Evolutionary conservation across 169 alveolate species (phyloP).

Genomic region (Blepharisma undulans): DNA sequence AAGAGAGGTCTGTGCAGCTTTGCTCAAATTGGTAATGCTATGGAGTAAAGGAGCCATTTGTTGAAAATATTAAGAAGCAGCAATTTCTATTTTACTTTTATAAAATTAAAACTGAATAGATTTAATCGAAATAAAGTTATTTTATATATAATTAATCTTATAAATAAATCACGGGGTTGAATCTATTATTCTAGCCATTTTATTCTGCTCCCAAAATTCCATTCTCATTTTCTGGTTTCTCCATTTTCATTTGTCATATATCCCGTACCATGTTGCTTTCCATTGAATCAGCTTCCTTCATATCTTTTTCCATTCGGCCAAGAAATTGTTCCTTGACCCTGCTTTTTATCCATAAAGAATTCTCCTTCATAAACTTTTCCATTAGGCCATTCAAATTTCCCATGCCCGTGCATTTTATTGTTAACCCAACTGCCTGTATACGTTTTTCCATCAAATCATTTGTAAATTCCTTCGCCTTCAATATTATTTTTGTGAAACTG

Average conservation of each 20-base stretch:
- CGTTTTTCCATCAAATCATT: conserved; percentile 47
- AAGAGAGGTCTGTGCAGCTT: too few relatives aligned
- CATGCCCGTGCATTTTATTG: conserved; percentile 57
- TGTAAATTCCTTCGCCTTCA: conserved; percentile 47
- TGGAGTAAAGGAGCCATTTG: too few relatives aligned
- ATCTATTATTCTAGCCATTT: conserved; percentile 31
- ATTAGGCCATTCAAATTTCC: conserved; percentile 52
- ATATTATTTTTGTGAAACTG: conserved; percentile 51
- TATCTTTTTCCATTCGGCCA: conserved; percentile 61
- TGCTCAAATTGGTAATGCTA: too few relatives aligned
- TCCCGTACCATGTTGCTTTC: conserved; percentile 54
- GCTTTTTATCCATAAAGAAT: conserved; percentile 49
- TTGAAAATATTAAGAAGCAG: background rate
- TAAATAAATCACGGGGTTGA: background rate
- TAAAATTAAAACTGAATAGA: too few relatives aligned
- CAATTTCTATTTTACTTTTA: background rate
- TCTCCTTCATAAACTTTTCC: conserved; percentile 59
- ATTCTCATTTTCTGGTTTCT: conserved; percentile 33
- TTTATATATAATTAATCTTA: background rate
- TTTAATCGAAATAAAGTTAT: background rate
- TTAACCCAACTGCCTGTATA: conserved; percentile 57
- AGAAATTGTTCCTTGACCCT: conserved; percentile 58
- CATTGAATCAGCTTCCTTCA: conserved; percentile 49
- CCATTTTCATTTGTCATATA: conserved; percentile 31
- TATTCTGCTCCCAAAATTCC: conserved; percentile 43